Evolutionary conservation across 345 rosid species (phyloP).

Genomic region (Salix suchowensis): DNA sequence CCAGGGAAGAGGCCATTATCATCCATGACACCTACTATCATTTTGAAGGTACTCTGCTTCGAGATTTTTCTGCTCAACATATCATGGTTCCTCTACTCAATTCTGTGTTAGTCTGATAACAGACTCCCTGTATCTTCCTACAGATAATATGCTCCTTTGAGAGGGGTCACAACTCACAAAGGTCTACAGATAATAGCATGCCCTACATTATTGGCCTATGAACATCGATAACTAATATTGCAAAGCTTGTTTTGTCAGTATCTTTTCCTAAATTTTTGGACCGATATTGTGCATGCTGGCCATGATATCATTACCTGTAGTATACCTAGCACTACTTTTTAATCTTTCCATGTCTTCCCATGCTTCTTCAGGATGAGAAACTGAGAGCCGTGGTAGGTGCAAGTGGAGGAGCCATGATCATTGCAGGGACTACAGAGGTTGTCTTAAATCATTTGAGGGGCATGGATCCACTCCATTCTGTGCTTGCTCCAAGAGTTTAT

Average conservation of each 20-base stretch:
- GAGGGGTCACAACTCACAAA: no score
- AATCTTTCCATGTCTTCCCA: no score
- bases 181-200: no score
- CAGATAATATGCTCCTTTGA: no score
- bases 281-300: neutral
- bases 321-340: neutral
- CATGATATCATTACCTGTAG: neutral
- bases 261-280: no score
- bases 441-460: slow-evolving; percentile 47
- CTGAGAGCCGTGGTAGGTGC: slow-evolving; percentile 58
- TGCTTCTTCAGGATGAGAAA: slow-evolving; percentile 36
- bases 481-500: slow-evolving; percentile 56
- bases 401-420: slow-evolving; percentile 59
- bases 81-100: no score
- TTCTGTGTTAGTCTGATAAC: no score
- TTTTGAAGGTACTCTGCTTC: slow-evolving; percentile 38
- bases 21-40: slow-evolving; percentile 58
- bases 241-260: no score
- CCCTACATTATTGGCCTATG: no score
- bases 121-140: no score
- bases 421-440: slow-evolving; percentile 49
- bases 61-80: neutral
- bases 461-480: slow-evolving; percentile 56
- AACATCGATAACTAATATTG: no score
- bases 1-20: slow-evolving; percentile 65